Evolutionary conservation across 192 early-diverging fungal species (phyloP).

Genomic region (Podila epicladia): DNA sequence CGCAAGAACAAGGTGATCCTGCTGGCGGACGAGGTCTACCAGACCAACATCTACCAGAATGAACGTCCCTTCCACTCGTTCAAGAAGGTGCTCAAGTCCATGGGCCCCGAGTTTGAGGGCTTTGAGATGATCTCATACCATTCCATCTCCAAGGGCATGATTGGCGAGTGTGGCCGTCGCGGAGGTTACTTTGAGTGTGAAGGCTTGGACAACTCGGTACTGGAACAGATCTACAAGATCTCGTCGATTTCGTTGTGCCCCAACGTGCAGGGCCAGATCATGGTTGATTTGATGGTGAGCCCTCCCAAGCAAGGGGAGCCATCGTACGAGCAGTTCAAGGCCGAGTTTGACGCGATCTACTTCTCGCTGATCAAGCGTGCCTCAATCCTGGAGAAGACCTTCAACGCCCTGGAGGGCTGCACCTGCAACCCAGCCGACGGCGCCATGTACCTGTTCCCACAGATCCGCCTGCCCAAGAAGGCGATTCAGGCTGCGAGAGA

Average conservation of each 20-base stretch:
- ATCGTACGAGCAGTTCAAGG: conserved; percentile 76
- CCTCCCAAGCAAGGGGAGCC: conserved; percentile 86
- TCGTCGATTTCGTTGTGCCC: conserved; percentile 93
- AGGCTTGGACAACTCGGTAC: conserved; percentile 77
- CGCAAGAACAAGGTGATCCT: conserved; percentile 82
- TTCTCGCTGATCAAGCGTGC: conserved; percentile 84
- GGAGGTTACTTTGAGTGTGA: conserved; percentile 98
- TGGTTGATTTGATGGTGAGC: conserved; percentile 93
- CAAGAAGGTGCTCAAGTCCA: conserved; percentile 90
- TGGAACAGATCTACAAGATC: conserved; percentile 92
- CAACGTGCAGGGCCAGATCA: conserved; percentile 94
- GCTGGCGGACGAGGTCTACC: conserved; percentile 98
- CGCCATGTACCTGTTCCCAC: conserved; percentile 98
- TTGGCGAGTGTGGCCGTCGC: conserved; percentile 97
- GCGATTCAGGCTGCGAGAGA: conserved; percentile 80
- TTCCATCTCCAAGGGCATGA: conserved; percentile 96
- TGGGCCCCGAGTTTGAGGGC: conserved; percentile 71
- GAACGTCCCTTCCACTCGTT: conserved; percentile 93
- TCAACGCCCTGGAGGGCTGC: conserved; percentile 86
- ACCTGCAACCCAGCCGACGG: conserved; percentile 90
- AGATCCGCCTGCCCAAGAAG: conserved; percentile 74
- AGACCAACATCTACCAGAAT: conserved; percentile 90
- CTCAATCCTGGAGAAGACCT: conserved; percentile 72
- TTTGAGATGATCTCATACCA: conserved; percentile 96
- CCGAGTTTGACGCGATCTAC: conserved; percentile 79